phyloP scores from a whole-genome alignment of 2,329 filamentous ascomycete genomes.

The Zasmidium angulare region DNA sequence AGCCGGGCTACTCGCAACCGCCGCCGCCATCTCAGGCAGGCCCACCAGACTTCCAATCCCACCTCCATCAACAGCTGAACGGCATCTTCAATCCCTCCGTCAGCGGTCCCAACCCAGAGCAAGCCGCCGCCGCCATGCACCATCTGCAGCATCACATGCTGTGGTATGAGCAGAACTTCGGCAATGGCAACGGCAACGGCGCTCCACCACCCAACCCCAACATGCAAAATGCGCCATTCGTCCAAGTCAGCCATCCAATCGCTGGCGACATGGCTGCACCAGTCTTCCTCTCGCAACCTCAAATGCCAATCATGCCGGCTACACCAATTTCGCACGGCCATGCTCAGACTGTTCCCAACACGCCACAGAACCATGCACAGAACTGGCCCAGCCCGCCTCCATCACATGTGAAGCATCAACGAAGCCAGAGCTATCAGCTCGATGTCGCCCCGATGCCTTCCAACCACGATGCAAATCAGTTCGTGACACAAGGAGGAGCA shows the following conservation, averaged over 20 bases:
- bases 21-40: slow-evolving; percentile 21
- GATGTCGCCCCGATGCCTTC: slow-evolving; percentile 58
- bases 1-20: slow-evolving; percentile 61
- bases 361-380: slow-evolving; percentile 42
- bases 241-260: slow-evolving; percentile 22
- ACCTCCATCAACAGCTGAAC: slow-evolving; percentile 55
- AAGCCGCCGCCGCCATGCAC: slow-evolving; percentile 25
- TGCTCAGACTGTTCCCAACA: slow-evolving; percentile 53
- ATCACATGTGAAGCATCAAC: slow-evolving; percentile 30
- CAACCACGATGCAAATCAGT: slow-evolving; percentile 13
- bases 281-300: slow-evolving; percentile 26
- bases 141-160: slow-evolving; percentile 32
- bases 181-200: slow-evolving; percentile 18
- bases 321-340: slow-evolving; percentile 33
- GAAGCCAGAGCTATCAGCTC: slow-evolving; percentile 45
- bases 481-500: slow-evolving; percentile 14
- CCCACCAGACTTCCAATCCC: slow-evolving; percentile 41
- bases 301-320: slow-evolving; percentile 27
- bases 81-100: slow-evolving; percentile 32
- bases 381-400: slow-evolving; percentile 37
- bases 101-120: slow-evolving; percentile 24
- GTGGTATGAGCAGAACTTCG: slow-evolving; percentile 32
- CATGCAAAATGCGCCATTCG: slow-evolving; percentile 18
- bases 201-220: slow-evolving; percentile 17
- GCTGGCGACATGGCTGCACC: slow-evolving; percentile 21